Conservation (phyloP, 805 yeast genomes). For the Torulaspora gathmanii region DNA sequence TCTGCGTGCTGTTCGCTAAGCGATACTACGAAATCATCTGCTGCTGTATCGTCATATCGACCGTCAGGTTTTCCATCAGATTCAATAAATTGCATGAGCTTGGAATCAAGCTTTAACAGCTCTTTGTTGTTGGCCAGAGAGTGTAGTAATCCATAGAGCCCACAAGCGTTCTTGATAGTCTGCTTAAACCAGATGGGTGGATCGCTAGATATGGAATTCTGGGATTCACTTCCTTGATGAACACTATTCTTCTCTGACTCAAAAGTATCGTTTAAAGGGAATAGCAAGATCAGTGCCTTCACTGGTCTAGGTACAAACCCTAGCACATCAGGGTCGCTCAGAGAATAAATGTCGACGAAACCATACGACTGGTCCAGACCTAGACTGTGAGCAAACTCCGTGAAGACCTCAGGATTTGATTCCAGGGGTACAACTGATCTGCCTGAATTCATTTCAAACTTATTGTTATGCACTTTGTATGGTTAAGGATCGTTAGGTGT, state of each 20-base stretch:
- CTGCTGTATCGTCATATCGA: slow-evolving; percentile 41
- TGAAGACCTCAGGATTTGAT: slow-evolving; percentile 82
- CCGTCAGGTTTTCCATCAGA: slow-evolving; percentile 33
- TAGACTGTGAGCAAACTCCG: slow-evolving; percentile 56
- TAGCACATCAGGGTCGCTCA: slow-evolving; percentile 77
- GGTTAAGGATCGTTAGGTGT: background rate
- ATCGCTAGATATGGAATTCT: slow-evolving; percentile 13
- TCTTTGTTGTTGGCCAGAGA: slow-evolving; percentile 40
- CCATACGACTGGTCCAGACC: slow-evolving; percentile 59
- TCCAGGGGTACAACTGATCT: slow-evolving; percentile 76
- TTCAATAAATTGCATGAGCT: slow-evolving; percentile 19
- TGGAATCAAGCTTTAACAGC: slow-evolving; percentile 23
- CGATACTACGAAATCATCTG: slow-evolving; percentile 33
- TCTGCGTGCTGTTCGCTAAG: slow-evolving; percentile 22
- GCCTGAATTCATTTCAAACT: slow-evolving; percentile 4
- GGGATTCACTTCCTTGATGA: background rate
- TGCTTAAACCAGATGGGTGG: slow-evolving; percentile 72
- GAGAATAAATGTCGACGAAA: slow-evolving; percentile 78
- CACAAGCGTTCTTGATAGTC: slow-evolving; percentile 84
- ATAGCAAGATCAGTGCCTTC: slow-evolving; percentile 67
- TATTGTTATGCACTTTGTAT: background rate
- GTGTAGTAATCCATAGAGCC: slow-evolving; percentile 83
- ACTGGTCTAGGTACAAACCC: slow-evolving; percentile 80
- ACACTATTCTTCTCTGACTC: slow-evolving; percentile 45
- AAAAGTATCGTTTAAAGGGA: slow-evolving; percentile 67